Percentiles rank a stretch among this genome's conserved stretches.
phyloP scores from a whole-genome alignment of 208 protist genomes.

The Novymonas esmeraldas region DNA sequence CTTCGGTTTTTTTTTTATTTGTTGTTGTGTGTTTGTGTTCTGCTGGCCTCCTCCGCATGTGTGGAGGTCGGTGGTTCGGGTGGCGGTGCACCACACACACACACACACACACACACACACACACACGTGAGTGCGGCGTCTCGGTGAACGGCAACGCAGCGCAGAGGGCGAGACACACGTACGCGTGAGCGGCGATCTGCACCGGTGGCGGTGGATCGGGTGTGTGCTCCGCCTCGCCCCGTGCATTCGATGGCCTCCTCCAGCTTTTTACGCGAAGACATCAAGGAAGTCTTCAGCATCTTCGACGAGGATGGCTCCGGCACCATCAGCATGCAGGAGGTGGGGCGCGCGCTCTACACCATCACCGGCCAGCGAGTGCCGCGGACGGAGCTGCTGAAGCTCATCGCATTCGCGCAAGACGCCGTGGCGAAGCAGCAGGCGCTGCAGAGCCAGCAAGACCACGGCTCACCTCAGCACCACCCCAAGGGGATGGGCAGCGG shows the following conservation, averaged over 20 bases:
- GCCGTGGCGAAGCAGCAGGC: slow-evolving; percentile 29
- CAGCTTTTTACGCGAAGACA: slow-evolving; percentile 62
- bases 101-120: background rate
- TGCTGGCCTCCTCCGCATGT: too few species aligned
- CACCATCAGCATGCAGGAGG: slow-evolving; percentile 65
- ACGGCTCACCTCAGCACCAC: background rate
- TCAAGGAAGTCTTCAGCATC: slow-evolving; percentile 81
- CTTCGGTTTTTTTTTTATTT: too few species aligned
- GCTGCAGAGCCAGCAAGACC: slow-evolving; percentile 7
- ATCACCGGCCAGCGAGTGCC: slow-evolving; percentile 73
- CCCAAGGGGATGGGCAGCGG: background rate
- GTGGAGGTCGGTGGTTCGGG: too few species aligned
- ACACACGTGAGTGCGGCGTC: too few species aligned
- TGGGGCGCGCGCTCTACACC: slow-evolving; percentile 69
- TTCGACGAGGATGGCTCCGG: slow-evolving; percentile 85
- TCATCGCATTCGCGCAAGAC: slow-evolving; percentile 53
- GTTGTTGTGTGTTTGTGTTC: too few species aligned
- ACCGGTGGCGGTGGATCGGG: too few species aligned
- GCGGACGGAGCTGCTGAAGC: slow-evolving; percentile 53
- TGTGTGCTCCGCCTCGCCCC: too few species aligned
- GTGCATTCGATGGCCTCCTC: slow-evolving; percentile 1
- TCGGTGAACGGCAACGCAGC: too few species aligned
- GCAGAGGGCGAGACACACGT: too few species aligned
- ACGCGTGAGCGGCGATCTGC: too few species aligned
- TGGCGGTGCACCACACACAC: background rate